Base-by-base conservation (phyloP, 2,329 filamentous ascomycete species). In the Ceratocystis colombiana region DNA sequence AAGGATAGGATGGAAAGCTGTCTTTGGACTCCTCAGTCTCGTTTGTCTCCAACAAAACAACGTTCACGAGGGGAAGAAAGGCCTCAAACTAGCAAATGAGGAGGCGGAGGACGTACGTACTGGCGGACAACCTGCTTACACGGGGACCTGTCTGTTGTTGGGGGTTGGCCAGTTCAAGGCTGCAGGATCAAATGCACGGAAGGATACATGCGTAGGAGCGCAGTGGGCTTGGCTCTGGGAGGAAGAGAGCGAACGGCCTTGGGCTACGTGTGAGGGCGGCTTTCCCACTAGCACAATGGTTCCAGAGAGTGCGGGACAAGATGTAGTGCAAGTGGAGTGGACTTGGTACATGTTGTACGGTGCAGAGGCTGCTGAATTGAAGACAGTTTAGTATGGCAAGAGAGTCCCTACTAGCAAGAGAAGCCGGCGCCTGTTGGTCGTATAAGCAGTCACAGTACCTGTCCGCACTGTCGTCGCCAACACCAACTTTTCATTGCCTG, bases 161-260 rank as follows among this genome's bases (percentile, higher is more conserved):
- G 55, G 25, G 30, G 15, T 20, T 37, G 28, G 55, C 55, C 25
- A 59, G 28, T 37, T 37, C 8, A 15, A 22, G 10, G 4, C 4
- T 57, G 2, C 22, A 22, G 28, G 53, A 57, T 57, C 15, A 15
- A 17, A 8, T 30, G 3, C 8, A 59, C 55, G 55, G 55, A 37
- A 37, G 55, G 25, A 59, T 59, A 37, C 25, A 59, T 59, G 55
- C 55, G 55, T 37, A 30, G 55, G 55, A n/a, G 10, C 20, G 25
- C 10, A 5, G 48, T 53, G 8, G 20, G 20, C 17, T 48, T 48
- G 22, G 25, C 22, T 53, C 25, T 28, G 22, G 20, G 15, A 37
- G 28, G 55, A 57, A 30, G 53, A 59, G 28, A 30, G 15, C 37
- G 3, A 41, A 12, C 10, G 4, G 37, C 10, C 37, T 12, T 41